A percentile compares a stretch with the other conserved stretches of the same genome.
phyloP scores from a whole-genome alignment of 345 rosid genomes.

The Aquilaria malaccensis region DNA sequence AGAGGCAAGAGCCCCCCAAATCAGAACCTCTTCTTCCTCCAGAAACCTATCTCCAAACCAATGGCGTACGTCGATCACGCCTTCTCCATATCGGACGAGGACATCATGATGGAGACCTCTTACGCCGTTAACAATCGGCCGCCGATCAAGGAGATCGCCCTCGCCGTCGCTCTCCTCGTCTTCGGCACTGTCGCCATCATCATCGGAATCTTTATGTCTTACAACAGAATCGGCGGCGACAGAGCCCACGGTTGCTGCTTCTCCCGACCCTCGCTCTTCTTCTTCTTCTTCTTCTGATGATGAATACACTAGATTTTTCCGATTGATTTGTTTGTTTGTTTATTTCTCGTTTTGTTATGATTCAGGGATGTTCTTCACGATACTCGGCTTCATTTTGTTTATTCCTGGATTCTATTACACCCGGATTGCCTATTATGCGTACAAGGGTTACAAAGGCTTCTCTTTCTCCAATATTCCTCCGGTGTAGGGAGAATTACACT shows the following conservation, averaged over 20 bases:
- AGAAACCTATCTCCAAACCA: neutral
- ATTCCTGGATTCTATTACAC: slow-evolving; percentile 94
- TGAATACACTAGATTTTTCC: neutral
- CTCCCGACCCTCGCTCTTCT: neutral
- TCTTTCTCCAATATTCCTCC: slow-evolving; percentile 92
- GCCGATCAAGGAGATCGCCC: slow-evolving; percentile 89
- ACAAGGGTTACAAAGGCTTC: slow-evolving; percentile 95
- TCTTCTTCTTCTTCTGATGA: neutral
- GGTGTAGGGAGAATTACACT: slow-evolving; percentile 27
- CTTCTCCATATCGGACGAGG: slow-evolving; percentile 93
- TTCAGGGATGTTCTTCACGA: slow-evolving; percentile 82
- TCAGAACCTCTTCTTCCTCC: no score
- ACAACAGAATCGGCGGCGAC: slow-evolving; percentile 82
- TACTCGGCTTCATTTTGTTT: slow-evolving; percentile 76
- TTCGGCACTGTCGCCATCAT: slow-evolving; percentile 75
- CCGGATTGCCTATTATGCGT: slow-evolving; percentile 88
- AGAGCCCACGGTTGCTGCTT: slow-evolving; percentile 59
- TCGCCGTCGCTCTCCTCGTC: slow-evolving; percentile 81
- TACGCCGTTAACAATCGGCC: slow-evolving; percentile 69
- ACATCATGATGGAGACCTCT: slow-evolving; percentile 64
- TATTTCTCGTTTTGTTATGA: slow-evolving; percentile 2
- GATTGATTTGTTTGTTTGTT: neutral
- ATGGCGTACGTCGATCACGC: slow-evolving; percentile 99
- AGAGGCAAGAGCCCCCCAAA: neutral
- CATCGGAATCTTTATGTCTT: slow-evolving; percentile 64